phyloP scores from a whole-genome alignment of 2,329 filamentous ascomycete genomes.

The Apiospora saccharicola region DNA sequence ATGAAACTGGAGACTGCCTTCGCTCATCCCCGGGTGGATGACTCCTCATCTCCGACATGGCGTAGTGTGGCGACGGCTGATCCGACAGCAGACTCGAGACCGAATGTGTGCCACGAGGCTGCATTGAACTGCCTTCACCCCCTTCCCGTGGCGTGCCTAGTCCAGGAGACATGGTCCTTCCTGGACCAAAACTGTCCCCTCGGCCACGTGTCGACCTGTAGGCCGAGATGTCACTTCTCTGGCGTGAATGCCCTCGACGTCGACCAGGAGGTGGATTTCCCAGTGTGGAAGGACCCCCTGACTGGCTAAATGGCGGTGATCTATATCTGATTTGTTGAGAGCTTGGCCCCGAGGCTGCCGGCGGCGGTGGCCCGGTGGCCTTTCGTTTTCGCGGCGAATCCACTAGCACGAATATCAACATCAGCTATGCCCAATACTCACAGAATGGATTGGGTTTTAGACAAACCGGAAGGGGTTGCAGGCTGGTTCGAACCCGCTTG shows the following conservation, averaged over 20 bases:
- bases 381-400: slow-evolving; percentile 89
- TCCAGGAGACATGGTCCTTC: slow-evolving; percentile 48
- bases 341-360: slow-evolving; percentile 54
- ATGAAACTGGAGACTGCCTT: slow-evolving; percentile 27
- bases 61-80: slow-evolving; percentile 27
- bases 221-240: slow-evolving; percentile 69
- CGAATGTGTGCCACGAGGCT: slow-evolving; percentile 25
- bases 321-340: slow-evolving; percentile 55
- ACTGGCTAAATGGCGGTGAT: slow-evolving; percentile 64
- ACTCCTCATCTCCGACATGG: slow-evolving; percentile 24
- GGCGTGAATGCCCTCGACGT: slow-evolving; percentile 67
- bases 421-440: slow-evolving; percentile 51
- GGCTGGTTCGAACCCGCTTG: slow-evolving; percentile 71
- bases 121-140: not conserved
- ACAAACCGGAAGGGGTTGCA: slow-evolving; percentile 78
- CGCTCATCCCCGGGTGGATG: slow-evolving; percentile 26
- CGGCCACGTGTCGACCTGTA: slow-evolving; percentile 51
- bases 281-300: slow-evolving; percentile 53
- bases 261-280: slow-evolving; percentile 61
- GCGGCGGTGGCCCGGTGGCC: slow-evolving; percentile 62
- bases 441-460: slow-evolving; percentile 57
- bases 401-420: slow-evolving; percentile 59
- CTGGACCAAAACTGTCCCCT: slow-evolving; percentile 43
- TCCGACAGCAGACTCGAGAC: slow-evolving; percentile 30
- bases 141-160: slow-evolving; percentile 44